phyloP scores from a whole-genome alignment of 768 basidiomycete genomes.

The Podaxis sp. region DNA sequence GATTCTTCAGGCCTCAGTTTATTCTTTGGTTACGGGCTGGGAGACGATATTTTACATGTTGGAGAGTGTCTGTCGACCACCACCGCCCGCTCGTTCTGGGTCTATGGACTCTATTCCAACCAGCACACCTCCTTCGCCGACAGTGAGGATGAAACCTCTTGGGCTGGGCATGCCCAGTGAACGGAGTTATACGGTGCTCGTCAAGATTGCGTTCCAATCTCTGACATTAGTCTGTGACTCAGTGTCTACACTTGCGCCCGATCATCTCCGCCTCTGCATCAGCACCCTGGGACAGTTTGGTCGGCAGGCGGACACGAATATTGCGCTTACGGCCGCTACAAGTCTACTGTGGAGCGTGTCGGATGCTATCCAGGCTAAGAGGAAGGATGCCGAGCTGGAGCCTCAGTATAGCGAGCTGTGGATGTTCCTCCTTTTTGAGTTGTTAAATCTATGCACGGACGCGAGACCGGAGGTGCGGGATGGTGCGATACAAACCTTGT shows the following conservation, averaged over 20 bases:
- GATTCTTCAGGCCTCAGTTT: slow-evolving; percentile 87
- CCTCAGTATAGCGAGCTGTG: slow-evolving; percentile 84
- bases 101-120: slow-evolving; percentile 37
- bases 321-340: slow-evolving; percentile 90
- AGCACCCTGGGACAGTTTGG: slow-evolving; percentile 89
- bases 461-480: slow-evolving; percentile 83
- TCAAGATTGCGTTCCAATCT: slow-evolving; percentile 93
- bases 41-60: slow-evolving; percentile 90
- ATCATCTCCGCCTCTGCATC: slow-evolving; percentile 85
- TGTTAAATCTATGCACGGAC: slow-evolving; percentile 81
- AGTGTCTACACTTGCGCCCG: slow-evolving; percentile 72
- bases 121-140: slow-evolving; percentile 35
- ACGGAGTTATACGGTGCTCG: slow-evolving; percentile 67
- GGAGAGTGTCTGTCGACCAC: slow-evolving; percentile 72
- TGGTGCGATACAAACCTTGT: slow-evolving; percentile 93
- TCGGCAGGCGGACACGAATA: slow-evolving; percentile 91
- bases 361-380: slow-evolving; percentile 86
- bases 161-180: slow-evolving; percentile 57
- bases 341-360: slow-evolving; percentile 95
- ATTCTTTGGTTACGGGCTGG: slow-evolving; percentile 92
- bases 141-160: slow-evolving; percentile 33
- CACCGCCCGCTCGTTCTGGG: slow-evolving; percentile 22
- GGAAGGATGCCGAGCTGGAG: slow-evolving; percentile 56
- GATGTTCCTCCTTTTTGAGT: slow-evolving; percentile 86
- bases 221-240: slow-evolving; percentile 94